Base-by-base conservation (phyloP, 1,284 basidiomycete species). In the Bondarzewia mesenterica region DNA sequence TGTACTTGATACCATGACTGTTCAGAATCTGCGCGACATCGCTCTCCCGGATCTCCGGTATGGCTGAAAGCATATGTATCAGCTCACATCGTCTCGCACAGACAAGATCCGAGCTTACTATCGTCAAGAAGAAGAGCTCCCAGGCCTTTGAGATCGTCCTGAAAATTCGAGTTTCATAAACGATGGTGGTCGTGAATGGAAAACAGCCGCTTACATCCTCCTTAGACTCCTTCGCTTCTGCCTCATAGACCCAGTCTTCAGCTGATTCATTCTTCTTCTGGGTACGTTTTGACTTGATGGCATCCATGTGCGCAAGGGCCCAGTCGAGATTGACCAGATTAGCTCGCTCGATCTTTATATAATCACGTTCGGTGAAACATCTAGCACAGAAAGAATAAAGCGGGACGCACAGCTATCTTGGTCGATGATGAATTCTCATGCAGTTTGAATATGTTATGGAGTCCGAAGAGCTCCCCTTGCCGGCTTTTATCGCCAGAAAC, bases 371-470 rank as follows among this genome's bases (percentile, higher is more conserved):
- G 38, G 16, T 8, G 18, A 44, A 23, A 44, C 14, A 50, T 35
- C n/a, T 22, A 43, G 37, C 18, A 52, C 40, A 7, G 12, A 5
- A 10, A 40, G 16, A 2, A 16, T 12, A 20, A 7, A 14, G 7
- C 12, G 10, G 6, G 15, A 58, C 75, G 49, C 64, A 86, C 86
- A 50, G 80, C 75, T 63, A 77, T 74, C 63, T 90, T 87, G 0
- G 86, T 90, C 29, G 82, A 75, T n/a, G 82, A 64, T 15, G 73
- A 78, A 50, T 73, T 69, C 59, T 88, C 86, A 51, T 89, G 83
- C n/a, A 91, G 66, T 53, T 73, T 80, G 65, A 92, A 90, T 38
- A 92, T 85, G 57, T 92, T 92, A 57, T 83, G 79, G 46, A 86
- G 71, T 2, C 89, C 89, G 56, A 91, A 92, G 5, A 92, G 72